Evolutionary conservation across 1,284 basidiomycete genomes (phyloP).

Genomic region (Trametes versicolor): DNA sequence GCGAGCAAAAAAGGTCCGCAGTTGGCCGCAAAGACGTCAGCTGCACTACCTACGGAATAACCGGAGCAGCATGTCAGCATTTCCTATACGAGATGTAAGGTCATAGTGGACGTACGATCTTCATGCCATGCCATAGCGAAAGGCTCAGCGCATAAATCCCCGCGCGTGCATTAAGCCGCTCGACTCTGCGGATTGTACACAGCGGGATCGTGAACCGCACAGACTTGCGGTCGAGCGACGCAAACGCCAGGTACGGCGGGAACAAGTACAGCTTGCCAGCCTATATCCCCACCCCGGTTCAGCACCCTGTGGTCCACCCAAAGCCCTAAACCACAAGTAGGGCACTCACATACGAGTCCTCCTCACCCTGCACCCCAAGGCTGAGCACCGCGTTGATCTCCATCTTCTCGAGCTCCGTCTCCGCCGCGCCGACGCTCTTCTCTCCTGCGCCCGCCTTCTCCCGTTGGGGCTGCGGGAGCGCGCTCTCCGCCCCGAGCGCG

Average conservation of each 20-base stretch:
- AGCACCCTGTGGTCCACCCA: not conserved
- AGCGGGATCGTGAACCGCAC: constrained; percentile 94
- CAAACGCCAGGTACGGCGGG: constrained; percentile 91
- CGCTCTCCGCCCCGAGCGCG: constrained; percentile 6
- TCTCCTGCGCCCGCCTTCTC: constrained; percentile 37
- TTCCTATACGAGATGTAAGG: not conserved
- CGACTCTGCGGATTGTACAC: constrained; percentile 94
- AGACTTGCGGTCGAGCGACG: constrained; percentile 91
- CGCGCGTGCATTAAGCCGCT: constrained; percentile 89
- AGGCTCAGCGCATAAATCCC: constrained; percentile 96
- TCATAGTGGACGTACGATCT: constrained; percentile 76
- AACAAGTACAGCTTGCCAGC: constrained; percentile 92
- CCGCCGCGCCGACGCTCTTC: constrained; percentile 28
- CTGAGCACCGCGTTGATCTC: constrained; percentile 93
- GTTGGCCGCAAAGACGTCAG: constrained; percentile 95
- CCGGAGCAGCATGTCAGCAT: not conserved
- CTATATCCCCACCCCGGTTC: constrained; percentile 51
- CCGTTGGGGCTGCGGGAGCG: constrained; percentile 25
- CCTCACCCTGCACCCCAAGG: constrained; percentile 79
- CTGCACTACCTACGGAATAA: constrained; percentile 81
- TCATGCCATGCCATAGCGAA: constrained; percentile 95
- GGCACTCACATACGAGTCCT: constrained; percentile 91
- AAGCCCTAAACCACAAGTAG: not conserved
- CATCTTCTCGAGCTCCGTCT: constrained; percentile 71
- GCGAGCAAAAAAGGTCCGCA: constrained; percentile 93